These are phyloP conservation scores for Aspergillus arachidicola DNA, from an alignment of 2,329 filamentous ascomycete genomes.

Conservation along the genomic window DNA sequence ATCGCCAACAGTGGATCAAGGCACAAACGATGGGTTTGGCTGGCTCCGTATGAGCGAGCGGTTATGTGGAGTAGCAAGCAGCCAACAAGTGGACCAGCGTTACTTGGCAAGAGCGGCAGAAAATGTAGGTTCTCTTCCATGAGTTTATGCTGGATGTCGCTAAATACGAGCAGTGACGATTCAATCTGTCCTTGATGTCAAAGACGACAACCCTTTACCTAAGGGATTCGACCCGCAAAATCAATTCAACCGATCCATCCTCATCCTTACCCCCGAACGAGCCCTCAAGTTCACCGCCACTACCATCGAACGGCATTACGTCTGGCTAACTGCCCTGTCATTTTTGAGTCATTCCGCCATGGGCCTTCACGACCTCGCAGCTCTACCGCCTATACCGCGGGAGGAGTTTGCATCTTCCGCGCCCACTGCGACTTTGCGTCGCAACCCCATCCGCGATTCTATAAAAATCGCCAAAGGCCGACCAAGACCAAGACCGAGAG, in stretches of 20 bases:
- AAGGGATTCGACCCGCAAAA: conserved; percentile 60
- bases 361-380: conserved; percentile 72
- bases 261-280: conserved; percentile 89
- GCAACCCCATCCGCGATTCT: conserved; percentile 76
- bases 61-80: conserved; percentile 99
- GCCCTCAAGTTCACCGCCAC: conserved; percentile 93
- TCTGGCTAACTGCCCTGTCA: conserved; percentile 92
- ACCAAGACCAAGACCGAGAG: conserved; percentile 45
- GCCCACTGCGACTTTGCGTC: conserved; percentile 54
- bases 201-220: conserved; percentile 85
- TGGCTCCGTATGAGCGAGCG: conserved; percentile 91
- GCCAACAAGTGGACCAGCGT: conserved; percentile 79
- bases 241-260: conserved; percentile 88
- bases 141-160: conserved; percentile 8
- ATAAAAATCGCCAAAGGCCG: conserved; percentile 84
- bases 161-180: conserved; percentile 69
- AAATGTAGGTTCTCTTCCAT: conserved; percentile 70
- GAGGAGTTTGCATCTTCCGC: conserved; percentile 39
- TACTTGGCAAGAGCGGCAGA: conserved; percentile 91
- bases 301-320: conserved; percentile 81
- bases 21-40: conserved; percentile 98
- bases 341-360: conserved; percentile 91
- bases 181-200: conserved; percentile 95
- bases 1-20: conserved; percentile 67
- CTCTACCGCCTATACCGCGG: conserved; percentile 57